Percentiles rank a stretch among this genome's conserved stretches.
Evolutionary conservation across 164 flowering plant species (phyloP).

Genomic region (Macadamia tetraphylla): DNA sequence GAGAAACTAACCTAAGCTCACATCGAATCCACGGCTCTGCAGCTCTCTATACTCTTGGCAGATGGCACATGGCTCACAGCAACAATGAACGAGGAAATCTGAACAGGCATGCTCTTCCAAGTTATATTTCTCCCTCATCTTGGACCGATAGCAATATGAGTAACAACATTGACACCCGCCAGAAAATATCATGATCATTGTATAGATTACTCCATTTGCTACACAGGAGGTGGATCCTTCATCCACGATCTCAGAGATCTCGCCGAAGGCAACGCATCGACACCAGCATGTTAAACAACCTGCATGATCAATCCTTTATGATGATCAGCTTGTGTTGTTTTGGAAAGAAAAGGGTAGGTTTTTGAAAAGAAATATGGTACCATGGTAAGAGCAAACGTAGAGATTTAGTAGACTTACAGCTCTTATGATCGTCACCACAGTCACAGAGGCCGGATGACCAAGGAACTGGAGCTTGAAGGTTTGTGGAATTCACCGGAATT

Average conservation of each 20-base stretch:
- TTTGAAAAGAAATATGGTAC: too few relatives aligned
- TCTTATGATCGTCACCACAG: background rate
- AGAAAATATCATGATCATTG: constrained; percentile 20
- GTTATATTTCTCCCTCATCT: constrained; percentile 28
- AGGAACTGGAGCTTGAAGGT: background rate
- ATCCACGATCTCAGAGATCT: constrained; percentile 43
- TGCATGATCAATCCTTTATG: constrained; percentile 3
- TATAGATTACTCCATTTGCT: constrained; percentile 31
- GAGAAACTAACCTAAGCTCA: constrained; percentile 29
- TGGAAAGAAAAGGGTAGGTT: too few relatives aligned
- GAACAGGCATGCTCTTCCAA: constrained; percentile 19
- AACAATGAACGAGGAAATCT: constrained; percentile 40
- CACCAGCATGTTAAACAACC: constrained; percentile 56
- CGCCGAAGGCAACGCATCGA: constrained; percentile 52
- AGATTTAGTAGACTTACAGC: background rate
- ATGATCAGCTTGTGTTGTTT: too few relatives aligned
- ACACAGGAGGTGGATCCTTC: constrained; percentile 41
- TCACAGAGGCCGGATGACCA: constrained; percentile 14
- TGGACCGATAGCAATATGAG: constrained; percentile 40
- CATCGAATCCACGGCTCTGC: constrained; percentile 38
- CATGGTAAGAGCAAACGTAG: too few relatives aligned
- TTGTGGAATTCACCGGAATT: too few relatives aligned
- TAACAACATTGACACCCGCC: constrained; percentile 21
- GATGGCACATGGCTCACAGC: constrained; percentile 37
- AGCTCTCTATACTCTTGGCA: constrained; percentile 61